Conservation (phyloP, 495 filamentous ascomycete genomes). For the Penicillium goetzii region DNA sequence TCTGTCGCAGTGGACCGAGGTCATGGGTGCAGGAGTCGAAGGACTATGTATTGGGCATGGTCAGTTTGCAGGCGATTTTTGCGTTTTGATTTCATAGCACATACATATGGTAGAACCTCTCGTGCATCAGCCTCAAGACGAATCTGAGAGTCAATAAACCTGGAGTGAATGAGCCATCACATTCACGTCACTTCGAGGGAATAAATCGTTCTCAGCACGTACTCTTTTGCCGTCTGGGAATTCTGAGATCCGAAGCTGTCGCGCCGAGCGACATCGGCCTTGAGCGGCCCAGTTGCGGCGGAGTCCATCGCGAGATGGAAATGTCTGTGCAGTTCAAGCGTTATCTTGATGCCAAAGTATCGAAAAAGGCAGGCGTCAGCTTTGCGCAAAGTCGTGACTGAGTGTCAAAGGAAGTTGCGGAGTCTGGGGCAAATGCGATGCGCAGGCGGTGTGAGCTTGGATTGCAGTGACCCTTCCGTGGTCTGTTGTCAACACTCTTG, state of each 20-base stretch:
- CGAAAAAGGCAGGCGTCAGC: neutral
- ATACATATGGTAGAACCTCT: conserved; percentile 88
- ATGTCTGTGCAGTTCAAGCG: neutral
- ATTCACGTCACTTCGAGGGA: neutral
- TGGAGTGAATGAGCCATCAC: conserved; percentile 34
- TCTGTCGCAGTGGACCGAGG: conserved; percentile 84
- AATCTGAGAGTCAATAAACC: conserved; percentile 87
- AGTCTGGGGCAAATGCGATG: conserved; percentile 16
- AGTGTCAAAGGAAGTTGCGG: neutral
- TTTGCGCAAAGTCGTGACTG: neutral
- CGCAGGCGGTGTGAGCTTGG: conserved; percentile 18
- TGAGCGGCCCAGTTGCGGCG: conserved; percentile 4
- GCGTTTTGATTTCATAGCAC: conserved; percentile 21
- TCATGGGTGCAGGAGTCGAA: conserved; percentile 91
- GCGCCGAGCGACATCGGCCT: conserved; percentile 32
- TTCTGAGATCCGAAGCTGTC: conserved; percentile 66
- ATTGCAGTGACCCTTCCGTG: conserved; percentile 4
- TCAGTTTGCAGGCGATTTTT: neutral
- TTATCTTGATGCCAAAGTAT: neutral
- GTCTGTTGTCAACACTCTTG: too few relatives aligned
- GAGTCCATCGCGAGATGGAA: conserved; percentile 20
- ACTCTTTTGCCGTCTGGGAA: conserved; percentile 90
- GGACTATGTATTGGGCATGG: conserved; percentile 52
- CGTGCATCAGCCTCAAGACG: conserved; percentile 92
- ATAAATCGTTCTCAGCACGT: conserved; percentile 27